phyloP scores from a whole-genome alignment of 139 green algal species.

The Chlamydomonas incerta region DNA sequence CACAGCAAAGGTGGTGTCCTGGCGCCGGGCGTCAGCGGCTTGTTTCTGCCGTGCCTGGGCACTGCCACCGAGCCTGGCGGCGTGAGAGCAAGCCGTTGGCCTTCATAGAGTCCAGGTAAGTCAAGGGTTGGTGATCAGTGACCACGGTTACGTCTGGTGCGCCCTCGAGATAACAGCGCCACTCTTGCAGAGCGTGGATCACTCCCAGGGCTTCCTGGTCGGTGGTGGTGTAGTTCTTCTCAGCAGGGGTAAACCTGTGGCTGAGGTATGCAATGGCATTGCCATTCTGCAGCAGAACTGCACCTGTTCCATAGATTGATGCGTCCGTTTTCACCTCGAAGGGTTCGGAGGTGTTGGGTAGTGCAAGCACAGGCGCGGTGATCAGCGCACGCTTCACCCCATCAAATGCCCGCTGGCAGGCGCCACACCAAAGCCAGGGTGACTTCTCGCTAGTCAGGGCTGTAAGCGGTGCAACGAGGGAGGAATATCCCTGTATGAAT shows the following conservation, averaged over 20 bases:
- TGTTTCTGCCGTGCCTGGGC: conserved; percentile 38
- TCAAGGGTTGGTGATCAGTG: conserved; percentile 50
- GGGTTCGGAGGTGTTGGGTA: conserved; percentile 31
- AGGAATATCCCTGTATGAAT: conserved; percentile 56
- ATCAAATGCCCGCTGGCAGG: conserved; percentile 45
- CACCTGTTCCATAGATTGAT: conserved; percentile 45
- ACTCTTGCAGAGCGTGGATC: conserved; percentile 44
- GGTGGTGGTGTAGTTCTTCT: conserved; percentile 60
- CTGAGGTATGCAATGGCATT: conserved; percentile 59
- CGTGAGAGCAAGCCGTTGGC: conserved; percentile 6
- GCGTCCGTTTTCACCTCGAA: conserved; percentile 54
- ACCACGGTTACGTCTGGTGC: conserved; percentile 19
- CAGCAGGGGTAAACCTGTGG: conserved; percentile 41
- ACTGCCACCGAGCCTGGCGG: conserved; percentile 45
- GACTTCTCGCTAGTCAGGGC: too few relatives aligned
- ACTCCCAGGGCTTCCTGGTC: conserved; percentile 67
- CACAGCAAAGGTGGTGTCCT: not conserved
- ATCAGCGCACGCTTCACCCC: conserved; percentile 34
- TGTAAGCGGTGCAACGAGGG: conserved; percentile 54
- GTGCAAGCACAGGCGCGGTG: conserved; percentile 32
- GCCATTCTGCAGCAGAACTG: conserved; percentile 53
- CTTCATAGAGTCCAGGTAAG: conserved; percentile 20
- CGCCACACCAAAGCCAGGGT: too few relatives aligned
- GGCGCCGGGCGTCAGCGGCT: not conserved
- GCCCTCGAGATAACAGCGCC: conserved; percentile 56